Evolutionary conservation across 371 early-diverging fungal genomes (phyloP).

Genomic region (Umbelopsis sp.): DNA sequence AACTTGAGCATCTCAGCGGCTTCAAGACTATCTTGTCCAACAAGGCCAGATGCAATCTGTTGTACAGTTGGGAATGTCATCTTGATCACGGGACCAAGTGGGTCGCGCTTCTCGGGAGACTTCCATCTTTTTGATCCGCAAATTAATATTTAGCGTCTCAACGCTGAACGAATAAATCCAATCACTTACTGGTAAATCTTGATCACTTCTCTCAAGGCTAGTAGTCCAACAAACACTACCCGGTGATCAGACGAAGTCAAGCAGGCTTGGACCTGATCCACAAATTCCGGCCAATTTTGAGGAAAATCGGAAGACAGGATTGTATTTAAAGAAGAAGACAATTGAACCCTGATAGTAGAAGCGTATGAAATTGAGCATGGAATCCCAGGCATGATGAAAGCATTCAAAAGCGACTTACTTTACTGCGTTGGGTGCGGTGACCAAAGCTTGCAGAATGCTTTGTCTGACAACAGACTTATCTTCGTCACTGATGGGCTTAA

Average conservation of each 20-base stretch:
- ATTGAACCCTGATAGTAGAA: constrained; percentile 61
- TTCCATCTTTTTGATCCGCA: constrained; percentile 51
- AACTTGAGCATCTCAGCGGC: constrained; percentile 85
- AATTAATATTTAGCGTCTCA: not conserved
- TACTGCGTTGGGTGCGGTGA: constrained; percentile 64
- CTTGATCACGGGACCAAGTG: constrained; percentile 69
- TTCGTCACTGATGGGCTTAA: constrained; percentile 59
- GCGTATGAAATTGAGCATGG: not conserved
- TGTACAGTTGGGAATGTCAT: constrained; percentile 76
- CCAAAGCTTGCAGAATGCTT: constrained; percentile 76
- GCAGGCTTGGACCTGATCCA: constrained; percentile 61
- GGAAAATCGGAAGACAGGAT: constrained; percentile 79
- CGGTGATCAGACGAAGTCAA: constrained; percentile 69
- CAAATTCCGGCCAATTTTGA: constrained; percentile 81
- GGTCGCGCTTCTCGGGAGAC: constrained; percentile 56
- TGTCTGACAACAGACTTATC: constrained; percentile 74
- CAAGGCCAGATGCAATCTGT: constrained; percentile 63
- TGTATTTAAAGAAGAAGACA: constrained; percentile 68
- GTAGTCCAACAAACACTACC: constrained; percentile 73
- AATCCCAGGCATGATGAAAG: not conserved
- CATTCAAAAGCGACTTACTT: constrained; percentile 52
- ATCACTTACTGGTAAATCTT: constrained; percentile 76
- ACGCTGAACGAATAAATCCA: not conserved
- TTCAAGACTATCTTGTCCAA: constrained; percentile 62
- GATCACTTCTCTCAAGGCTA: constrained; percentile 79